phyloP scores from a whole-genome alignment of 2,329 filamentous ascomycete genomes.

The Penicillium janthinellum region DNA sequence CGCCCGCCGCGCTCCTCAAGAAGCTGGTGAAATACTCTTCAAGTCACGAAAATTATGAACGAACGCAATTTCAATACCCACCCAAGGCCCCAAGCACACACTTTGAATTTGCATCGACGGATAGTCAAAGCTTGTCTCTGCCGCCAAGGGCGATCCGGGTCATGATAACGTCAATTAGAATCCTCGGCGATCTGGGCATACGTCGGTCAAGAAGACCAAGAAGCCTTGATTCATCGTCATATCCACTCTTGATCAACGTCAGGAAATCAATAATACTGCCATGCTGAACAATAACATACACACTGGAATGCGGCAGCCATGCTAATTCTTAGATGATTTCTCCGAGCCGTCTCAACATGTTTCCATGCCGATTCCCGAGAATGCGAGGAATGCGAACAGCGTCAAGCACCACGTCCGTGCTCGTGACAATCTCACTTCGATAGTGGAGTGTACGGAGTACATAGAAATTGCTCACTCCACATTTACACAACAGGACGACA shows the following conservation, averaged over 20 bases:
- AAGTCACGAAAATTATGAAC: not conserved
- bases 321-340: not conserved
- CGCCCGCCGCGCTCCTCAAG: not conserved
- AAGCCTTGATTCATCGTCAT: constrained; percentile 3
- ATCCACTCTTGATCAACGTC: not conserved
- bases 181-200: constrained; percentile 7
- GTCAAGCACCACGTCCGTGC: constrained; percentile 1
- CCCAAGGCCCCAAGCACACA: not conserved
- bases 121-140: constrained; percentile 19
- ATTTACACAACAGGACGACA: not conserved
- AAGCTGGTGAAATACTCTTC: not conserved
- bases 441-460: not conserved
- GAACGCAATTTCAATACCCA: not conserved
- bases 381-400: constrained; percentile 1
- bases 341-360: not conserved
- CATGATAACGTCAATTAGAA: constrained; percentile 14
- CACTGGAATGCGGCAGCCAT: not conserved
- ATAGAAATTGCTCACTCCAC: not conserved
- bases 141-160: constrained; percentile 18
- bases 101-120: constrained; percentile 2
- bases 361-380: not conserved
- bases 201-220: constrained; percentile 5
- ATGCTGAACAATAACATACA: not conserved
- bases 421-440: not conserved
- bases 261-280: not conserved